Base-by-base conservation (phyloP, 441 rosid species). In the Pelargonium cotyledonis region DNA sequence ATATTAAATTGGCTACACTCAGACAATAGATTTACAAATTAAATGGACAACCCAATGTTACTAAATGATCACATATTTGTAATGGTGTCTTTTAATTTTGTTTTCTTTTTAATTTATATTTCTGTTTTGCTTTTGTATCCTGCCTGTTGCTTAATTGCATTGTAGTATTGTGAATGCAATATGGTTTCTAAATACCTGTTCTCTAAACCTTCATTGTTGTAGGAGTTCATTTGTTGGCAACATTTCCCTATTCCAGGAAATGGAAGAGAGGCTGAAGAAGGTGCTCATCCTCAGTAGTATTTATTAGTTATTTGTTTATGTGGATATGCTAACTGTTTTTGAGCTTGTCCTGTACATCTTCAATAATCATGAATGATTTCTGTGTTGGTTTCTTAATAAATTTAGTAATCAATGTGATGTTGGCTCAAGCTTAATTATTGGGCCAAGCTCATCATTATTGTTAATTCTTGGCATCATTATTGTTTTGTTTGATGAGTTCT, bases 151-250 rank as follows among this genome's bases (percentile, higher is more conserved):
- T 21, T 21, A 21, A 21, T 21, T 21, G 23, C 23, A 21, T 21
- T 21, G 23, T 21, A 21, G 23, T 21, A 21, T 21, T 21, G 23
- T 21, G 23, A 21, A 0, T 21, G 23, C 23, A 21, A 21, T 21
- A 21, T 21, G 23, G 23, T 21, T 21, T 21, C 19, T 57, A 18
- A 55, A 57, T 57, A 8, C 62, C 9, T 57, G 12, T 19, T 57
- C 62, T 57, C 62, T 57, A 19, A 57, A 18, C 62, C 62, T 57
- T 18, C 12, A 57, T 77, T 67, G 12, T 65, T 78, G 77, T 86
- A 95, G 97, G 73, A 90, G 86, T 66, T 91, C 99, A 49, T 91
- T 83, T 76, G 87, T 91, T 73, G 97, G 97, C 76, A 95, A 95
- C 70, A 71, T 78, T 62, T 73, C 87, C 70, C 66, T 89, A 74